A percentile compares a stretch with the other conserved stretches of the same genome.
Evolutionary conservation across 768 basidiomycete genomes (phyloP).

Genomic region (Naganishia onofrii): DNA sequence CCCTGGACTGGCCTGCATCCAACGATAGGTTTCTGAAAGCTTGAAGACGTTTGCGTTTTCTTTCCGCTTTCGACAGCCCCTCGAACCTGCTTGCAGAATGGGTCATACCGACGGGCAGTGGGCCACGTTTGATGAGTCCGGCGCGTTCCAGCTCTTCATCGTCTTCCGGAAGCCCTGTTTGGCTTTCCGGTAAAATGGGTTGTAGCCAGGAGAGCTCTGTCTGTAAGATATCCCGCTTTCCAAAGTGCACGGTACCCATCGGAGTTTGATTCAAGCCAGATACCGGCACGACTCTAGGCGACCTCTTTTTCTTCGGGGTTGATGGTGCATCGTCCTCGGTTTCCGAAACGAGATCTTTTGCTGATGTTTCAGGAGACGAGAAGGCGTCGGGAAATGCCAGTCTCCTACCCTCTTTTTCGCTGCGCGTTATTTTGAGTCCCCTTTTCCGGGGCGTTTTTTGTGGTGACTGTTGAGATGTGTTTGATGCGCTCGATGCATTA

Average conservation of each 20-base stretch:
- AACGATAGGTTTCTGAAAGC: conserved; percentile 18
- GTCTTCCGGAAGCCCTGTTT: neutral
- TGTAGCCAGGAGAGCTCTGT: conserved; percentile 10
- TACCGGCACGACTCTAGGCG: conserved; percentile 3
- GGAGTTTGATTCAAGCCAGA: neutral
- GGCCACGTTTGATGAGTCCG: conserved; percentile 1
- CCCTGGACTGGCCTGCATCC: conserved; percentile 1
- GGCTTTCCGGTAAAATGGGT: neutral
- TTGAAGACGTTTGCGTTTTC: conserved; percentile 23
- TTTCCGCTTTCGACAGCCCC: conserved; percentile 22
- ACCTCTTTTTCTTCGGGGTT: conserved; percentile 6
- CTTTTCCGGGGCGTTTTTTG: conserved; percentile 7
- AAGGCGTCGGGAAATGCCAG: conserved; percentile 29
- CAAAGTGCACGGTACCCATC: neutral
- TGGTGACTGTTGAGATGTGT: neutral
- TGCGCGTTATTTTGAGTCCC: conserved; percentile 26
- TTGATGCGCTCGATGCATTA: neutral
- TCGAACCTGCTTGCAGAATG: conserved; percentile 20
- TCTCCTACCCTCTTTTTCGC: conserved; percentile 27
- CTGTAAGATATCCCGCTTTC: neutral
- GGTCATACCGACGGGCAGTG: conserved; percentile 10
- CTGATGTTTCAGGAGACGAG: conserved; percentile 22
- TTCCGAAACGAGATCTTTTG: conserved; percentile 3
- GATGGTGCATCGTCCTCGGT: conserved; percentile 1
- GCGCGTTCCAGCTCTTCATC: conserved; percentile 2